Percentiles rank a stretch among this genome's conserved stretches.
Conservation (phyloP, 805 yeast species). For the Saturnispora sekii region DNA sequence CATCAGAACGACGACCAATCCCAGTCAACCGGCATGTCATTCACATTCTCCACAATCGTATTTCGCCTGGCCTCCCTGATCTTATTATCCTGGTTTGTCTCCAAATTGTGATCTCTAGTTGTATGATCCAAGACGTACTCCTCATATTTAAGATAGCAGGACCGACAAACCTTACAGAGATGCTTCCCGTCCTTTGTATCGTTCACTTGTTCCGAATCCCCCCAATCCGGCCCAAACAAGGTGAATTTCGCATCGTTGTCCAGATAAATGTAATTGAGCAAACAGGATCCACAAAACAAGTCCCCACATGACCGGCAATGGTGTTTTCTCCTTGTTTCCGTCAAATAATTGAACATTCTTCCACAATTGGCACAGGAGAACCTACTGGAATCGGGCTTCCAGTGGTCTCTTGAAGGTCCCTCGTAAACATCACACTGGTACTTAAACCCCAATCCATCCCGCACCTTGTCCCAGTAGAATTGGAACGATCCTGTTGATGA, state of each 20-base stretch:
- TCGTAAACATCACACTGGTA: constrained; percentile 4
- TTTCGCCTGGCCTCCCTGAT: constrained; percentile 14
- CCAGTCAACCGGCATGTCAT: constrained; percentile 29
- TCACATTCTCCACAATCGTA: constrained; percentile 8
- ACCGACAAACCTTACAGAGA: constrained; percentile 27
- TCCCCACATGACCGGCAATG: constrained; percentile 34
- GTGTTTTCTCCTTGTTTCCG: constrained; percentile 47
- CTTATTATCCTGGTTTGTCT: constrained; percentile 13
- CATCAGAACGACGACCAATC: constrained; percentile 31
- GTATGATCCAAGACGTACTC: constrained; percentile 25
- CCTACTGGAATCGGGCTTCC: constrained; percentile 65
- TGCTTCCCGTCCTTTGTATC: constrained; percentile 18
- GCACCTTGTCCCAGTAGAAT: constrained; percentile 4
- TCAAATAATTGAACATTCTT: constrained; percentile 58
- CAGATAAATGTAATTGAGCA: constrained; percentile 27
- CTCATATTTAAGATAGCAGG: constrained; percentile 28
- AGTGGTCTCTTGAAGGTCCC: constrained; percentile 53
- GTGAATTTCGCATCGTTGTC: constrained; percentile 29
- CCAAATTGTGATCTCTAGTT: constrained; percentile 21
- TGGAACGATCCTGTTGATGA: constrained; percentile 1
- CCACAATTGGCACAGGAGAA: constrained; percentile 60
- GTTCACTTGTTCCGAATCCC: constrained; percentile 4
- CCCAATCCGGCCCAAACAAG: constrained; percentile 22
- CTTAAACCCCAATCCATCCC: neutral
- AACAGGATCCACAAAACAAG: constrained; percentile 31